phyloP scores from a whole-genome alignment of 371 early-diverging fungal species.

The Actinomortierella ambigua region DNA sequence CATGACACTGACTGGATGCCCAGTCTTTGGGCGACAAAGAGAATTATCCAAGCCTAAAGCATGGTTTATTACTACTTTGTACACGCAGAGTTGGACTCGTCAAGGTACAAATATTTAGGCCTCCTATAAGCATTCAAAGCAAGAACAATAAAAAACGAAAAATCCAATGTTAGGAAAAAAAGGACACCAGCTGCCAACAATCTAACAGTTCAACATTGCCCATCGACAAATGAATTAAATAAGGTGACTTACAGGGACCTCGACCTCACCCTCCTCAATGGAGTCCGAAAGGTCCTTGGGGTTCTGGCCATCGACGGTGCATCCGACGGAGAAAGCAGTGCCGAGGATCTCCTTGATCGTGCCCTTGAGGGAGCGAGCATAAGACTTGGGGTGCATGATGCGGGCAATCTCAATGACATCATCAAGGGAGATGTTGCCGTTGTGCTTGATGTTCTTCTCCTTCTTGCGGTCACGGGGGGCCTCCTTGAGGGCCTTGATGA shows the following conservation, averaged over 20 bases:
- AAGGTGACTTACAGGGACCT: conserved; percentile 74
- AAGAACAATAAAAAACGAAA: no score
- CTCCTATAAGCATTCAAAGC: no score
- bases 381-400: conserved; percentile 94
- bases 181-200: no score
- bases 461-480: conserved; percentile 99
- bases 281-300: conserved; percentile 82
- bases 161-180: no score
- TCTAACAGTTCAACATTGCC: no score
- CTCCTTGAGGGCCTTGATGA: conserved; percentile 99
- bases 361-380: conserved; percentile 87
- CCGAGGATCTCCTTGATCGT: conserved; percentile 99
- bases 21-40: no score
- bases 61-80: no score
- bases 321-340: conserved; percentile 95
- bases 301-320: conserved; percentile 94
- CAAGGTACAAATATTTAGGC: no score
- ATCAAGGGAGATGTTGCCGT: conserved; percentile 89
- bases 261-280: conserved; percentile 83
- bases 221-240: background rate
- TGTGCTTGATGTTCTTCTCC: conserved; percentile 99
- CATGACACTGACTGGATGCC: no score
- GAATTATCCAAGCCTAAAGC: no score
- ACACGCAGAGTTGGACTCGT: no score
- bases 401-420: conserved; percentile 98